Evolutionary conservation across 2,329 filamentous ascomycete genomes (phyloP), one percentile per base, ranked within the genome.

Genomic region (Triangularia setosa): DNA sequence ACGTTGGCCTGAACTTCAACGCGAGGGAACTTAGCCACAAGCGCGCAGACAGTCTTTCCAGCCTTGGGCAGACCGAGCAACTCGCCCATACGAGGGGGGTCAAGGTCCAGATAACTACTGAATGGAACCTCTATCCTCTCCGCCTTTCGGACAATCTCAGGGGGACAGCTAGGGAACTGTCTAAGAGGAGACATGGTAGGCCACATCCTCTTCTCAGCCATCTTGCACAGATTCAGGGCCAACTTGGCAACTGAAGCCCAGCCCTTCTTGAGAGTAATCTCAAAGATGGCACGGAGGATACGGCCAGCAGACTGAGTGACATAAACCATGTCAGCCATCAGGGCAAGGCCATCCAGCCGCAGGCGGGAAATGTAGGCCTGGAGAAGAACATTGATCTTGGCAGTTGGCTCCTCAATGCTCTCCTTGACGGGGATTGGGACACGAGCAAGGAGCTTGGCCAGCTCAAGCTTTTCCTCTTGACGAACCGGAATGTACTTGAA

Each of bases 151-250:
- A 98, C 81, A 61, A 98, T 91, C 64, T 98, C 94, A 48, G 87
- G 83, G 2, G 93, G 88, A 73, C 93, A 97, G 44, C 81, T 80
- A 3, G 90, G 86, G 74, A 99, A 99, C 73, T 99, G 95, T 61
- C 95, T 87, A 30, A 99, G 82, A 11, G 96, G 95, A 40, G 92
- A 92, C 95, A 98, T 99, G 5, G 94, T 98, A 14, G 94, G 93
- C 95, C 95, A 99, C 96, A 99, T 99, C 58, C 96, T 87, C 83
- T 97, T 97, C 81, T 99, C 95, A 0, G 94, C 95, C 92, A 97
- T 98, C 80, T 99, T 99, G 80, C 96, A 99, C 61, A 99, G 84
- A 72, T 97, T 92, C 52, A 99, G 82, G 0, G 95, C 93, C 67
- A 90, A 92, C 79, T 95, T 97, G 8, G 95, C 92, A 3, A 98